Percentiles rank a stretch among this genome's conserved stretches.
Evolutionary conservation across 805 yeast species (phyloP).

Genomic region (Kregervanrija pseudodelftensis): DNA sequence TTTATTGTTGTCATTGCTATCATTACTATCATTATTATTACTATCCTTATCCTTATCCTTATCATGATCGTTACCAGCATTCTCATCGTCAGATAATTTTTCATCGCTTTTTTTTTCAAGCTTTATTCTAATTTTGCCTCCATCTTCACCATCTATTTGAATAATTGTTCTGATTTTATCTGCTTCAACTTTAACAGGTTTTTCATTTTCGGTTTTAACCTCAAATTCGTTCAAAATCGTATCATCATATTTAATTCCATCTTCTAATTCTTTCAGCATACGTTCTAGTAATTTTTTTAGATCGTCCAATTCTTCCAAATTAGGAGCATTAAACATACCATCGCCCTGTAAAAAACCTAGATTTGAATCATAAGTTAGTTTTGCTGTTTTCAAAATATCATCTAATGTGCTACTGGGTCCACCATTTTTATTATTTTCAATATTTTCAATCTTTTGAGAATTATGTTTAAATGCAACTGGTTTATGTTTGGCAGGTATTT

Average conservation of each 20-base stretch:
- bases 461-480: not conserved
- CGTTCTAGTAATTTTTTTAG: constrained; percentile 32
- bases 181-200: no score
- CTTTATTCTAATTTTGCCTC: constrained; percentile 6
- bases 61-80: not conserved
- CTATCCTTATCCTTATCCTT: not conserved
- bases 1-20: constrained; percentile 11
- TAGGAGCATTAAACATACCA: constrained; percentile 30
- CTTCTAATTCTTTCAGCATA: constrained; percentile 32
- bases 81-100: constrained; percentile 5
- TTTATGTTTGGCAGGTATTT: not conserved
- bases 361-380: constrained; percentile 49
- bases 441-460: no score
- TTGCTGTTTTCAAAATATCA: constrained; percentile 35
- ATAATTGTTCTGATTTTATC: not conserved
- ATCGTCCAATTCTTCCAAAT: constrained; percentile 11
- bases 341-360: constrained; percentile 60
- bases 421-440: no score
- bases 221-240: not conserved
- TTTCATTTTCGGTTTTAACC: no score
- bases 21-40: constrained; percentile 3
- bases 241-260: constrained; percentile 20
- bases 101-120: constrained; percentile 6
- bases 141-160: constrained; percentile 11
- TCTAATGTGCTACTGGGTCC: no score